These are phyloP conservation scores for Ophiostoma ips DNA, from an alignment of 2,329 filamentous ascomycete genomes.

Conservation along the genomic window DNA sequence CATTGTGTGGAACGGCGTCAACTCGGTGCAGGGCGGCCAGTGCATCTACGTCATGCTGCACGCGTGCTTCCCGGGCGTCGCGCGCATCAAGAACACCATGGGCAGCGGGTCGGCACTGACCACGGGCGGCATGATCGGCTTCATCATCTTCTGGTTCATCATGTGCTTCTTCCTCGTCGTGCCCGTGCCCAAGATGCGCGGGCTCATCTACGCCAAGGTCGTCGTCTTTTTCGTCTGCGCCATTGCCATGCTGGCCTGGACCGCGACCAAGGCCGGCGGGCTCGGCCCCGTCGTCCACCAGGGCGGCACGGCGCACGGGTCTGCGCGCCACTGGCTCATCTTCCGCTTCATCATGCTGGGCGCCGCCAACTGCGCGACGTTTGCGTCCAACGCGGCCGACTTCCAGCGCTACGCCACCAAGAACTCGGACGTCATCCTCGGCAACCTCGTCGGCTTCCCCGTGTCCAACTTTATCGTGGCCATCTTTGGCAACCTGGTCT, in stretches of 20 bases:
- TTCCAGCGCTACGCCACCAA: constrained; percentile 28
- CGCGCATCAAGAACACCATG: constrained; percentile 22
- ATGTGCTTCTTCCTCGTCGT: constrained; percentile 9
- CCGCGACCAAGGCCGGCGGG: constrained; percentile 5
- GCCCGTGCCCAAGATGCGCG: constrained; percentile 9
- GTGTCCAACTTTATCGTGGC: constrained; percentile 24
- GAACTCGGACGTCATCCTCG: constrained; percentile 26
- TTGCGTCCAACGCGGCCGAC: constrained; percentile 27
- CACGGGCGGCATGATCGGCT: constrained; percentile 7
- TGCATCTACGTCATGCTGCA: constrained; percentile 24
- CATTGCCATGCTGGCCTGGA: constrained; percentile 9
- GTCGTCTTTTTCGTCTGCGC: constrained; percentile 8
- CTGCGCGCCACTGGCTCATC: constrained; percentile 23
- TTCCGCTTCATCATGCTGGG: constrained; percentile 24
- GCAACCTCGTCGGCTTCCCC: constrained; percentile 28
- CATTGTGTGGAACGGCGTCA: constrained; percentile 14
- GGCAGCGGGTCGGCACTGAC: constrained; percentile 6
- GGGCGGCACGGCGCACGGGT: constrained; percentile 19
- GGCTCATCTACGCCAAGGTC: constrained; percentile 9
- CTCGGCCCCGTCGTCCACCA: constrained; percentile 16
- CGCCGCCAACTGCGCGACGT: constrained; percentile 23
- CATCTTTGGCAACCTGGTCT: constrained; percentile 22
- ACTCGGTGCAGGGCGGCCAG: constrained; percentile 8
- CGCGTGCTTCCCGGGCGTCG: constrained; percentile 27
- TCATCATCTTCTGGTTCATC: constrained; percentile 16